These are phyloP conservation scores for Boletus coccyginus DNA, from an alignment of 768 basidiomycete genomes.

Conservation along the genomic window DNA sequence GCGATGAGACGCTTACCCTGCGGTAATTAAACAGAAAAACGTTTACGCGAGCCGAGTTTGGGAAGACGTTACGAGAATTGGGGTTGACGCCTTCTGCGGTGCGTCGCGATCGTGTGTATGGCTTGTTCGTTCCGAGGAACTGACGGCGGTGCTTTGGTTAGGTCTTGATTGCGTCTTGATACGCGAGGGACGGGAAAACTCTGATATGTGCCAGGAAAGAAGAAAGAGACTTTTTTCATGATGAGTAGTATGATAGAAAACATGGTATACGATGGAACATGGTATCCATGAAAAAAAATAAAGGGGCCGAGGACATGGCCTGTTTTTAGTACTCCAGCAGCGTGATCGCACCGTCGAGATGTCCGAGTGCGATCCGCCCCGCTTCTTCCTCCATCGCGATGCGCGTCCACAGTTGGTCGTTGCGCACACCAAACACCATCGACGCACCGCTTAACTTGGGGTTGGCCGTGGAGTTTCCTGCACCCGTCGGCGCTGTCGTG, in stretches of 20 bases:
- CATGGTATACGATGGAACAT: not conserved
- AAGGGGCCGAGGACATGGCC: too few species aligned
- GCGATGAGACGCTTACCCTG: too few species aligned
- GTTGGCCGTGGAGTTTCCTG: not conserved
- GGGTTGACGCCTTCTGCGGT: constrained; percentile 89
- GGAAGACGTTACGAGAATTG: constrained; percentile 76
- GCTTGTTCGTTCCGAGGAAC: not conserved
- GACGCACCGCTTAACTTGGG: not conserved
- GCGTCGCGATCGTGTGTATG: not conserved
- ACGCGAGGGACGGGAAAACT: too few species aligned
- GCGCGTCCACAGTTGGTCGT: constrained; percentile 48
- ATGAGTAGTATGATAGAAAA: too few species aligned
- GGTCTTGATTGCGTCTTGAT: constrained; percentile 53
- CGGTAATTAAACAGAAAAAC: constrained; percentile 45
- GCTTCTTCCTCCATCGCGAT: constrained; percentile 39
- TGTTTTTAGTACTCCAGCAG: constrained; percentile 44
- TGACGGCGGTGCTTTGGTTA: constrained; percentile 20
- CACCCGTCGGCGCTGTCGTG: too few species aligned
- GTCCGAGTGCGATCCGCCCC: constrained; percentile 36
- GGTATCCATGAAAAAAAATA: not conserved
- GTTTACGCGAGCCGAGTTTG: constrained; percentile 70
- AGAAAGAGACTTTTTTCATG: not conserved
- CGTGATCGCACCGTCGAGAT: constrained; percentile 43
- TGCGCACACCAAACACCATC: constrained; percentile 45
- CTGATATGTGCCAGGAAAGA: too few species aligned